Conservation (phyloP, 352 stramenopile genomes). For the Phytophthora boehmeriae region DNA sequence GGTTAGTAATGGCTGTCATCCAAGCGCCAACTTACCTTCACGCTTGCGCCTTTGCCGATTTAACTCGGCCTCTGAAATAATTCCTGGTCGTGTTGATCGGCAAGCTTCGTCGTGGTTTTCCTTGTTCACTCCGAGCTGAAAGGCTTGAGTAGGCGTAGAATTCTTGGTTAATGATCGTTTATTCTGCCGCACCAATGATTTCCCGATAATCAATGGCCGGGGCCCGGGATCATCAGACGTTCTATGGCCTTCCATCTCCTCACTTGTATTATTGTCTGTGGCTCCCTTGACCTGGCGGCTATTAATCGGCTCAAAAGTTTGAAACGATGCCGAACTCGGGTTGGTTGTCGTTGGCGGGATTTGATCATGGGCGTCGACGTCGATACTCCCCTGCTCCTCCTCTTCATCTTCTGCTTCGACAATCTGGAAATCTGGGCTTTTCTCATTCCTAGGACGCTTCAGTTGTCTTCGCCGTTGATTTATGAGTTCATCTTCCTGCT, state of each 20-base stretch:
- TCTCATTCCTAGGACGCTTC: conserved; percentile 34
- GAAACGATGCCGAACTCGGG: not conserved
- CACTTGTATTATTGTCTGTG: not conserved
- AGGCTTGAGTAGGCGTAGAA: conserved; percentile 28
- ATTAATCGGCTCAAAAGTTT: not conserved
- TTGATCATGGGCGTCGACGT: conserved; percentile 1
- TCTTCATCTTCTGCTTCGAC: conserved; percentile 53
- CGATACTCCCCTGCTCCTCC: conserved; percentile 26
- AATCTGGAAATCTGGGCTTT: conserved; percentile 23
- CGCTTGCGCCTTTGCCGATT: conserved; percentile 36
- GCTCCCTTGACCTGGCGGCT: not conserved
- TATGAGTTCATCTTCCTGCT: conserved; percentile 1
- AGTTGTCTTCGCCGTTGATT: not conserved
- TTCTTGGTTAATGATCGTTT: conserved; percentile 22
- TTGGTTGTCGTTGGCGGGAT: not conserved
- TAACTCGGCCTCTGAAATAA: conserved; percentile 70
- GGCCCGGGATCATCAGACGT: not conserved
- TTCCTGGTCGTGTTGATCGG: conserved; percentile 37
- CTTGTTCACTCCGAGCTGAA: conserved; percentile 25
- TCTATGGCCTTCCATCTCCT: not conserved
- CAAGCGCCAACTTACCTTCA: conserved; percentile 34
- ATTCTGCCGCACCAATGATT: conserved; percentile 20
- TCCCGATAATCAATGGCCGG: conserved; percentile 22
- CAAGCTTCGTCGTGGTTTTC: not conserved
- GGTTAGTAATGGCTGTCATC: not conserved